Evolutionary conservation across 306 rosid genomes (phyloP), one percentile per base, ranked within the genome.

Genomic region (Psophocarpus tetragonolobus): DNA sequence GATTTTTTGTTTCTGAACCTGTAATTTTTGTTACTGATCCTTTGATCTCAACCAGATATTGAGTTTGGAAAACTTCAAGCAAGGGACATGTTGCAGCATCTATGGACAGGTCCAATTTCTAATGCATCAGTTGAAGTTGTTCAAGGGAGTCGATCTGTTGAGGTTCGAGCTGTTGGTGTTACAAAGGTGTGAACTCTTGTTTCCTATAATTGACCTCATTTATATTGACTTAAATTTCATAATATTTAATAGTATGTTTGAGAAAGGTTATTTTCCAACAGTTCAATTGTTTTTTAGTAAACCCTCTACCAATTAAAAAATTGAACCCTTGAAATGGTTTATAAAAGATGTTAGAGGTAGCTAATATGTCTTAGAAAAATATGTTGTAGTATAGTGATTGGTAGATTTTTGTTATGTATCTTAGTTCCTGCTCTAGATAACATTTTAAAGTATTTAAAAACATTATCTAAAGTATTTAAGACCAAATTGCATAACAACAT

Each of bases 61-160:
- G 97, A 92, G 73, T 92, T 92, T 73, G 97, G 97, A 78, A 86
- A 78, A 84, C 86, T 92, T 73, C 97, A 92, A 89, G 97, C 97
- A 21, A 90, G 90, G 87, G 97, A 92, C 78, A 87, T 92, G 97
- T 81, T 92, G 82, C 97, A 92, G 86, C 97, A 92, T 86, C 93
- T 92, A 60, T 92, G 97, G 91, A 92, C 96, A 1, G 97, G 96
- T 54, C 96, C 97, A 73, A 92, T 92, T 78, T 92, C 97, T 53
- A 92, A 92, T 85, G 92, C 97, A 45, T 85, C 94, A 17, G 90
- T 92, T 36, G 97, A 92, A 68, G 97, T 92, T 82, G 92, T 92
- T 80, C 97, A 92, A 83, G 97, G 97, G 13, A 91, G 91, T 81
- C 88, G 92, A 63, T 92, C 97, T 13, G 97, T 92, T 60, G 97